Evolutionary conservation across 345 rosid species (phyloP).

Genomic region (Sapria himalayana): DNA sequence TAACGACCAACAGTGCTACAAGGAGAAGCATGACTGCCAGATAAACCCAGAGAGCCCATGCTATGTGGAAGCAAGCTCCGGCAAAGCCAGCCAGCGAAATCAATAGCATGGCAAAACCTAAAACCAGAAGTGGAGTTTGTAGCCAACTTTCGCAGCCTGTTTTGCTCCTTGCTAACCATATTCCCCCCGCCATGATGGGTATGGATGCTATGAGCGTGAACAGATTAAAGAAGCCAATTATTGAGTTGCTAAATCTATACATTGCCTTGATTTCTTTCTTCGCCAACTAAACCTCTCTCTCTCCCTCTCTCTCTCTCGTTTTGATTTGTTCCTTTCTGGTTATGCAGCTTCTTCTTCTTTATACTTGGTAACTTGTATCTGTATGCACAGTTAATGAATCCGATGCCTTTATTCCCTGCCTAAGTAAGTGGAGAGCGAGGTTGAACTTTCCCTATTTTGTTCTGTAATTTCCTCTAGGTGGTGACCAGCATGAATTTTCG

Average conservation of each 20-base stretch:
- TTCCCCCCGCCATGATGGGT: constrained; percentile 68
- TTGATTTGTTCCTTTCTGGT: constrained; percentile 12
- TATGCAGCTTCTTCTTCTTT: constrained; percentile 9
- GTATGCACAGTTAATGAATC: too few species aligned
- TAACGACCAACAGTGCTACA: constrained; percentile 36
- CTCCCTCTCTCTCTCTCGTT: constrained; percentile 3
- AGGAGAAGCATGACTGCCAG: constrained; percentile 57
- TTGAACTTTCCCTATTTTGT: too few species aligned
- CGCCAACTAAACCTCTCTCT: background rate
- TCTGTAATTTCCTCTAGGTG: too few species aligned
- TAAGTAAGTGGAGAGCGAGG: too few species aligned
- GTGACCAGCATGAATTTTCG: too few species aligned
- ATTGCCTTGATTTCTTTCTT: constrained; percentile 11
- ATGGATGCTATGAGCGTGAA: constrained; percentile 65
- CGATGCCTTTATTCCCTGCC: too few species aligned
- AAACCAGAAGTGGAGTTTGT: constrained; percentile 57
- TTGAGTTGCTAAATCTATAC: constrained; percentile 68
- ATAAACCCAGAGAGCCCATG: constrained; percentile 84
- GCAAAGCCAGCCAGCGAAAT: constrained; percentile 69
- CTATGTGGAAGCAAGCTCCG: constrained; percentile 74
- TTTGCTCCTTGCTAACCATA: constrained; percentile 73
- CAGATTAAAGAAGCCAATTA: constrained; percentile 62
- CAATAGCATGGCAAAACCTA: constrained; percentile 51
- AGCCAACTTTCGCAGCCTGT: constrained; percentile 69
- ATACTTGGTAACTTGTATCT: too few species aligned